Evolutionary conservation across 208 protist genomes (phyloP).

Genomic region (Trypanosoma scelopori): DNA sequence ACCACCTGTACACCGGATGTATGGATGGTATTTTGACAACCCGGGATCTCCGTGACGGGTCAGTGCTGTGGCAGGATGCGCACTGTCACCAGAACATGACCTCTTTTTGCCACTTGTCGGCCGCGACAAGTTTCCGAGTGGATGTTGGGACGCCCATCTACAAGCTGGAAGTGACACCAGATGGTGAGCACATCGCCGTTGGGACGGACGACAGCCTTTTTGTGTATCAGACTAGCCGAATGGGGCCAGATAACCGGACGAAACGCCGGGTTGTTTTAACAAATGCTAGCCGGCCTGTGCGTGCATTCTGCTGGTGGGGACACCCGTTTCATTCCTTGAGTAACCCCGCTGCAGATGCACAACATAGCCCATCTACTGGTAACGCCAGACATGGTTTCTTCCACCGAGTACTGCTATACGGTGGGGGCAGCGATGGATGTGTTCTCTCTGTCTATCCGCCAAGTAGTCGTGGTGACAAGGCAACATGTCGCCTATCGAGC

Average conservation of each 20-base stretch:
- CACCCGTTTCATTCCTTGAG: constrained; percentile 3
- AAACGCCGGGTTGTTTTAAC: constrained; percentile 24
- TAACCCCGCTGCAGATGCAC: constrained; percentile 1
- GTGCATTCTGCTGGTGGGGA: constrained; percentile 37
- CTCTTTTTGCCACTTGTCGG: neutral
- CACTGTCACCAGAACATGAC: neutral
- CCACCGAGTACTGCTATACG: constrained; percentile 28
- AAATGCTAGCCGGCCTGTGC: constrained; percentile 24
- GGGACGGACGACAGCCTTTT: constrained; percentile 36
- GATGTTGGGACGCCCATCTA: constrained; percentile 39
- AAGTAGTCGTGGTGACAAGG: constrained; percentile 16
- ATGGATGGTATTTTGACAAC: constrained; percentile 32
- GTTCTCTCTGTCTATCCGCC: constrained; percentile 33
- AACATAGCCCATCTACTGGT: neutral
- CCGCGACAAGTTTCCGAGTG: neutral
- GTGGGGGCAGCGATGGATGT: constrained; percentile 25
- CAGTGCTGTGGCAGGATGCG: constrained; percentile 5
- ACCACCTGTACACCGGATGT: constrained; percentile 29
- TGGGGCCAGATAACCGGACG: constrained; percentile 19
- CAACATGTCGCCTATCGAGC: constrained; percentile 12
- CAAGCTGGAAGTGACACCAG: constrained; percentile 29
- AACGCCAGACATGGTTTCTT: constrained; percentile 17
- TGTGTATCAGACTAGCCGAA: constrained; percentile 27
- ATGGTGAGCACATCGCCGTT: constrained; percentile 38
- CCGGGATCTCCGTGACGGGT: constrained; percentile 26